Evolutionary conservation across 1,284 basidiomycete genomes (phyloP).

Genomic region (Fistulina hepatica): DNA sequence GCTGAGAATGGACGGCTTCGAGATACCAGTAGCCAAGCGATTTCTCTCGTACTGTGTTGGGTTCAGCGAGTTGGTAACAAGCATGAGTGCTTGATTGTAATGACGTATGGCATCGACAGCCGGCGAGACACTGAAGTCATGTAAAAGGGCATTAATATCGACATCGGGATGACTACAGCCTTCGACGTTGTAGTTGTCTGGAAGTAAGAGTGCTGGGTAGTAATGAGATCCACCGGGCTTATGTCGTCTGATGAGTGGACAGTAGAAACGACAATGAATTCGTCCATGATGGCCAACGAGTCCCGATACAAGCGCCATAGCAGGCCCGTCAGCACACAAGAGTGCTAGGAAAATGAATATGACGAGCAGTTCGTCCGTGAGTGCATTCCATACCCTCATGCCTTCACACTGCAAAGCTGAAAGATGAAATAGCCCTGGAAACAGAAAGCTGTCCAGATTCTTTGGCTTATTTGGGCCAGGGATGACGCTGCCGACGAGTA

Average conservation of each 20-base stretch:
- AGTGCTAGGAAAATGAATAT: constrained; percentile 18
- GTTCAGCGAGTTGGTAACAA: constrained; percentile 11
- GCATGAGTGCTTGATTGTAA: constrained; percentile 11
- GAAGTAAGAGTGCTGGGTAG: constrained; percentile 11
- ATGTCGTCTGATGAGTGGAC: constrained; percentile 12
- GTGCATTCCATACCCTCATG: constrained; percentile 20
- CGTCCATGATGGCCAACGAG: constrained; percentile 25
- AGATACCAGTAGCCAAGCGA: constrained; percentile 25
- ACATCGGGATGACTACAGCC: constrained; percentile 22
- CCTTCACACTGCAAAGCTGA: constrained; percentile 6
- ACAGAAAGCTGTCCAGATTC: constrained; percentile 9
- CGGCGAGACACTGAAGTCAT: neutral
- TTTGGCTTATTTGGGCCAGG: constrained; percentile 11
- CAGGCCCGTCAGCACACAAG: constrained; percentile 24
- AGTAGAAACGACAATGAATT: constrained; percentile 22
- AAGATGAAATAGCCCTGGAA: constrained; percentile 5
- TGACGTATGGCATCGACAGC: neutral
- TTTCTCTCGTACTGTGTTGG: constrained; percentile 19
- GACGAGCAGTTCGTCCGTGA: constrained; percentile 1
- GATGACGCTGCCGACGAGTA: constrained; percentile 8
- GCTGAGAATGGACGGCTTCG: constrained; percentile 25
- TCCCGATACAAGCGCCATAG: constrained; percentile 21
- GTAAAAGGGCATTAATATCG: constrained; percentile 10
- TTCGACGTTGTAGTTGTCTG: constrained; percentile 6
- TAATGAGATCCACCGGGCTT: constrained; percentile 10